These are phyloP conservation scores for Tulasnella sp. DNA, from an alignment of 768 basidiomycete genomes.

Conservation along the genomic window DNA sequence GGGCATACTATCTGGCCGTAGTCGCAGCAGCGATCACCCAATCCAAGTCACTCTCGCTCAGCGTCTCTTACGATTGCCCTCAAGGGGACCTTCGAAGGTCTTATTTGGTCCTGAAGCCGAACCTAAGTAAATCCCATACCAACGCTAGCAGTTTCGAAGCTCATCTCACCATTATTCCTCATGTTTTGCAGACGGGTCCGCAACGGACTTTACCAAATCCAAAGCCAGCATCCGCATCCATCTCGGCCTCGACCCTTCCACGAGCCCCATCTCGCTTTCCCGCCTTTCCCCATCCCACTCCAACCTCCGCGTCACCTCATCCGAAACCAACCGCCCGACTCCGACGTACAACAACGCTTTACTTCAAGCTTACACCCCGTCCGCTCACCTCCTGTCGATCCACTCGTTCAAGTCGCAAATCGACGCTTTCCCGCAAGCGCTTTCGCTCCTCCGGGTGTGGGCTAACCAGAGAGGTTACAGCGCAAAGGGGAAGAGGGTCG, in stretches of 20 bases:
- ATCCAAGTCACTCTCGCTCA: constrained; percentile 47
- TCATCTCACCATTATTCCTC: not conserved
- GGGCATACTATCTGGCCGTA: constrained; percentile 81
- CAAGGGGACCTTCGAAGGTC: constrained; percentile 62
- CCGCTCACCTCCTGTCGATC: constrained; percentile 52
- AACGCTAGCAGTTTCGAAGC: not conserved
- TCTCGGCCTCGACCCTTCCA: constrained; percentile 55
- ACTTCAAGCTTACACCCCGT: constrained; percentile 47
- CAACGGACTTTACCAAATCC: constrained; percentile 59
- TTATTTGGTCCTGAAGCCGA: constrained; percentile 56
- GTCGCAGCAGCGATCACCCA: constrained; percentile 59
- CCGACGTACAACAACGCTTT: constrained; percentile 78
- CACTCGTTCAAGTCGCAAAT: constrained; percentile 49
- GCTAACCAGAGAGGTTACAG: constrained; percentile 76
- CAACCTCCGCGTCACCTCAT: constrained; percentile 51
- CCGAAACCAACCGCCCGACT: constrained; percentile 46
- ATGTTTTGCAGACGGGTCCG: constrained; percentile 42
- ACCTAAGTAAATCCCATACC: constrained; percentile 43
- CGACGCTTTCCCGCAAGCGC: constrained; percentile 65
- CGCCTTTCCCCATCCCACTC: constrained; percentile 70
- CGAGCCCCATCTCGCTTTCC: constrained; percentile 57
- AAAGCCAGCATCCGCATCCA: constrained; percentile 71
- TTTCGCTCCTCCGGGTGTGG: constrained; percentile 83
- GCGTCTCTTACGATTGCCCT: constrained; percentile 57
- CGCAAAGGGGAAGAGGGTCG: not conserved